phyloP scores from a whole-genome alignment of 2,329 filamentous ascomycete species.

The Cercospora sojina region DNA sequence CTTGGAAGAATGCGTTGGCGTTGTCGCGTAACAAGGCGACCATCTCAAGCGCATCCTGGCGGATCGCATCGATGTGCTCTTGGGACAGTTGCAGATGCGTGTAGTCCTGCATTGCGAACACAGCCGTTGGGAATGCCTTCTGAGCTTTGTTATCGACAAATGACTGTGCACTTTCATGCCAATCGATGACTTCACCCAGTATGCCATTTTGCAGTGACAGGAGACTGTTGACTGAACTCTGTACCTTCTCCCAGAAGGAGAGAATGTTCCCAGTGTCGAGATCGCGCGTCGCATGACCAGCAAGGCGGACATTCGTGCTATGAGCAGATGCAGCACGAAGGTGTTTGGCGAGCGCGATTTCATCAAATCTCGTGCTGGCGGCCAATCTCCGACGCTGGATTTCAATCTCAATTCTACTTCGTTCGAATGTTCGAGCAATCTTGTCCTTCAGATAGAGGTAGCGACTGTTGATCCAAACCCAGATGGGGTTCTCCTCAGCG shows the following conservation, averaged over 20 bases:
- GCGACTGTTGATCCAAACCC: constrained; percentile 88
- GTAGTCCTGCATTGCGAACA: constrained; percentile 51
- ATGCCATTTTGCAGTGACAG: constrained; percentile 74
- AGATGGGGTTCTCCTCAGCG: constrained; percentile 93
- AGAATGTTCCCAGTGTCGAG: constrained; percentile 79
- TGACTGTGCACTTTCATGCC: constrained; percentile 87
- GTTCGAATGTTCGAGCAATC: constrained; percentile 75
- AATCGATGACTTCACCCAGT: constrained; percentile 84
- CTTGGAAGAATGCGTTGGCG: constrained; percentile 77
- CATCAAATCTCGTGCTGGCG: constrained; percentile 67
- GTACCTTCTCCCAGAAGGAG: constrained; percentile 89
- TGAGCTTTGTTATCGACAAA: constrained; percentile 88
- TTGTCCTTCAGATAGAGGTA: constrained; percentile 87
- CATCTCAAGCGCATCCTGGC: constrained; percentile 77
- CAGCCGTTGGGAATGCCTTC: constrained; percentile 62
- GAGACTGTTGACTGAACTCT: constrained; percentile 69
- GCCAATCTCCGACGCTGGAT: constrained; percentile 80
- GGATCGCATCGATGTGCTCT: constrained; percentile 68
- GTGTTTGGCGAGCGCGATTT: constrained; percentile 69
- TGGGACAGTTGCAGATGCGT: constrained; percentile 80
- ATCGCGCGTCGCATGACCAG: constrained; percentile 49
- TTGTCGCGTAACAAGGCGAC: constrained; percentile 78
- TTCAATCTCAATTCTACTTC: constrained; percentile 89
- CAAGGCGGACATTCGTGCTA: constrained; percentile 20
- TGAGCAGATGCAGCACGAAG: constrained; percentile 61